phyloP scores from a whole-genome alignment of 345 rosid species.

The Rhodamnia rubescens region DNA sequence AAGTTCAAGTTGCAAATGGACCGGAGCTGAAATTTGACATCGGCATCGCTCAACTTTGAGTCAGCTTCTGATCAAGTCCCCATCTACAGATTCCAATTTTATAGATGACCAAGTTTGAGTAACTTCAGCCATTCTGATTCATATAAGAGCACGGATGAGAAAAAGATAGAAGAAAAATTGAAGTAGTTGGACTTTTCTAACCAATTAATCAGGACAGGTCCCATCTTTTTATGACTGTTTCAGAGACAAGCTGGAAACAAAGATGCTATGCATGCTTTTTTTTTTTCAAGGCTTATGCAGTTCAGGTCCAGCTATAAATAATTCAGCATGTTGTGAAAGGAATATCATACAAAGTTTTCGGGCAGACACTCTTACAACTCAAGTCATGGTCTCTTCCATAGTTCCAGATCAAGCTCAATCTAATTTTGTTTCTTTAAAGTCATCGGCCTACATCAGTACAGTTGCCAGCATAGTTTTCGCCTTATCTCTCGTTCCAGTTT shows the following conservation, averaged over 20 bases:
- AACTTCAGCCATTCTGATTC: not conserved
- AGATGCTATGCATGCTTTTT: too few relatives aligned
- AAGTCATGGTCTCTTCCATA: not conserved
- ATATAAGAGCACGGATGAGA: not conserved
- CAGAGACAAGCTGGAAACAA: too few relatives aligned
- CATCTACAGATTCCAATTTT: not conserved
- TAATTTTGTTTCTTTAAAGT: not conserved
- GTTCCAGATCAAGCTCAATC: not conserved
- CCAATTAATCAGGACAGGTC: not conserved
- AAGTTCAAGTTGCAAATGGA: not conserved
- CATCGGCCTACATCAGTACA: not conserved
- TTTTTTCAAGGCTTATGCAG: not conserved
- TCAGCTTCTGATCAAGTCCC: not conserved
- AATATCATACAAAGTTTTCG: not conserved
- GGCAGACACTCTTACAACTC: not conserved
- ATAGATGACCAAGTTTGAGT: not conserved
- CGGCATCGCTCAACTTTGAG: not conserved
- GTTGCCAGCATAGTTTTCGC: not conserved
- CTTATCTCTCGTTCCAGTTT: not conserved
- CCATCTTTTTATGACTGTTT: too few relatives aligned
- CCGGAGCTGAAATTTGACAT: not conserved
- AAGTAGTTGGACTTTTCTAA: not conserved
- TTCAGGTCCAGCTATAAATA: not conserved
- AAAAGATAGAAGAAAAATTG: not conserved
- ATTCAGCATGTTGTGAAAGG: too few relatives aligned